phyloP scores from a whole-genome alignment of 2,329 filamentous ascomycete species.

The Alternaria longipes region DNA sequence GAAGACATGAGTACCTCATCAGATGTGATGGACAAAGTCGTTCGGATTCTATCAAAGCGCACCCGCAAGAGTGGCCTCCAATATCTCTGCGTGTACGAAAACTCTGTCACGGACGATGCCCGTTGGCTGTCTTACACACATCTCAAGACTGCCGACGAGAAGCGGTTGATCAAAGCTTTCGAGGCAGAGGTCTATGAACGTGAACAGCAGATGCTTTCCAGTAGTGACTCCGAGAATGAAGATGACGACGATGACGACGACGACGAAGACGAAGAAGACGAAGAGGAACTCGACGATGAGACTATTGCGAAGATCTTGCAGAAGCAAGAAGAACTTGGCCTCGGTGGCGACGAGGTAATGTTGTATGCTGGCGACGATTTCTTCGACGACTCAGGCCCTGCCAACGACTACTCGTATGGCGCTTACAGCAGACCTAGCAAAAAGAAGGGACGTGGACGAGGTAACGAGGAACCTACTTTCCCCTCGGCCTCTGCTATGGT shows the following conservation, averaged over 20 bases:
- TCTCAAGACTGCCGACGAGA: slow-evolving; percentile 35
- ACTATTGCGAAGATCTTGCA: slow-evolving; percentile 68
- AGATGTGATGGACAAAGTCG: slow-evolving; percentile 55
- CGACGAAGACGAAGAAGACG: slow-evolving; percentile 43
- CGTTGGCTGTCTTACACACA: slow-evolving; percentile 57
- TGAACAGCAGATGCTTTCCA: slow-evolving; percentile 28
- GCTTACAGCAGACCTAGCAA: slow-evolving; percentile 38
- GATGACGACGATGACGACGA: slow-evolving; percentile 59
- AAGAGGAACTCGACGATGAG: slow-evolving; percentile 64
- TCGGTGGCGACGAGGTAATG: slow-evolving; percentile 67
- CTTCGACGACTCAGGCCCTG: slow-evolving; percentile 45
- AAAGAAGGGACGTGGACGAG: slow-evolving; percentile 28
- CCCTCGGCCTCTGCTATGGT: slow-evolving; percentile 65
- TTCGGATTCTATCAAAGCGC: slow-evolving; percentile 57
- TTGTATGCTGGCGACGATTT: slow-evolving; percentile 62
- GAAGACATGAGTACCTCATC: slow-evolving; percentile 62
- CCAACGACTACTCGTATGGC: slow-evolving; percentile 19
- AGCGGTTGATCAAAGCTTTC: slow-evolving; percentile 40
- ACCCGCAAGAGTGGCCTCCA: slow-evolving; percentile 57
- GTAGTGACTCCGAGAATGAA: slow-evolving; percentile 25
- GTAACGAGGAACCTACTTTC: slow-evolving; percentile 50
- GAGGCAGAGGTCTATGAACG: slow-evolving; percentile 32
- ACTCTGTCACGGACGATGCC: slow-evolving; percentile 57
- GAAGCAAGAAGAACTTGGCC: slow-evolving; percentile 70
- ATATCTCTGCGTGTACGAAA: slow-evolving; percentile 62